phyloP scores from a whole-genome alignment of 352 stramenopile genomes.

The Phytophthora pseudosyringae region DNA sequence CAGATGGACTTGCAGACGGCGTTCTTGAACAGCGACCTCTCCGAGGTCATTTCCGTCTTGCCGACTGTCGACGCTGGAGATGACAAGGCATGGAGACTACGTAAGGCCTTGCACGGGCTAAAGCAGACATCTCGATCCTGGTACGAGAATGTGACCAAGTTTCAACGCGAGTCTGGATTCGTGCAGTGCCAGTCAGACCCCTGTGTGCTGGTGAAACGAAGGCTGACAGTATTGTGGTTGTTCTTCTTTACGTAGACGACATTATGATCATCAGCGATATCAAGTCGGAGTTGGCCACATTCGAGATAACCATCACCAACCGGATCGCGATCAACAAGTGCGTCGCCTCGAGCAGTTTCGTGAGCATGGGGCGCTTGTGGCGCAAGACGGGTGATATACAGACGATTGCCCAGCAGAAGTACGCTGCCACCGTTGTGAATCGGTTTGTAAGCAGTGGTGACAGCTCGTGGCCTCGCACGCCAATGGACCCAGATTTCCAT shows the following conservation, averaged over 20 bases:
- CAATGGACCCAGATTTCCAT: slow-evolving; percentile 2
- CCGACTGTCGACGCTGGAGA: background rate
- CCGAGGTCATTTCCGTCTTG: slow-evolving; percentile 12
- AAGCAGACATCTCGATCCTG: slow-evolving; percentile 33
- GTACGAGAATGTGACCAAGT: slow-evolving; percentile 25
- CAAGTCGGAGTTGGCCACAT: background rate
- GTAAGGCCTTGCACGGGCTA: slow-evolving; percentile 35
- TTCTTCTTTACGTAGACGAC: slow-evolving; percentile 37
- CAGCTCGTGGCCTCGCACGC: background rate
- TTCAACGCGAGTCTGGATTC: slow-evolving; percentile 6
- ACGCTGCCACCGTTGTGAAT: background rate
- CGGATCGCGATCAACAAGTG: slow-evolving; percentile 11
- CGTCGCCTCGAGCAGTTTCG: background rate
- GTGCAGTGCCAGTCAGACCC: slow-evolving; percentile 20
- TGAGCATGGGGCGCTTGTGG: slow-evolving; percentile 11
- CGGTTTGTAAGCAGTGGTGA: background rate
- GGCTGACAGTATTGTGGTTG: slow-evolving; percentile 14
- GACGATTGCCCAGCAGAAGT: slow-evolving; percentile 12
- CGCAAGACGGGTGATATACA: background rate
- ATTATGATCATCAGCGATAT: slow-evolving; percentile 21
- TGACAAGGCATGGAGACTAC: slow-evolving; percentile 24
- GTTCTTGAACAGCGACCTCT: slow-evolving; percentile 13
- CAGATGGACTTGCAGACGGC: slow-evolving; percentile 22
- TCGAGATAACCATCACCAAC: background rate
- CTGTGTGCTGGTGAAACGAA: slow-evolving; percentile 21